These are phyloP conservation scores for Prunus kanzakura DNA, from an alignment of 306 rosid species.

Conservation along the genomic window DNA sequence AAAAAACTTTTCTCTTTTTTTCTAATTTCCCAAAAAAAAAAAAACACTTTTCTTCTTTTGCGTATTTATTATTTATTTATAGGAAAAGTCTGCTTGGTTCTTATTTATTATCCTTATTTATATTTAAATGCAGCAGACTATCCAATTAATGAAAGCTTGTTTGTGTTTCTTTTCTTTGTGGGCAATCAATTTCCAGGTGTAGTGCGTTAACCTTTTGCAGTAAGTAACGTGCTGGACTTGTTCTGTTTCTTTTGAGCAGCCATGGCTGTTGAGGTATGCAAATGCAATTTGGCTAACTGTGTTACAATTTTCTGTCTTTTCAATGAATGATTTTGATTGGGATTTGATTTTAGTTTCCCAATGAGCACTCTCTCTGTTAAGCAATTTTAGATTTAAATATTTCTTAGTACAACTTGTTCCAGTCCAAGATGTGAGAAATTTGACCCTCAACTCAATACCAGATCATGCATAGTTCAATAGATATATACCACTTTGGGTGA, in stretches of 20 bases:
- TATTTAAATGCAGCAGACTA: not conserved
- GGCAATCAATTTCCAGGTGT: not conserved
- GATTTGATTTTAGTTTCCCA: not conserved
- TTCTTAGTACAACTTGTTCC: not conserved
- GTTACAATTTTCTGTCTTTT: not conserved
- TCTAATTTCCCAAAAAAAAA: not conserved
- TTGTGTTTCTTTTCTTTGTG: not conserved
- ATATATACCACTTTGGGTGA: not conserved
- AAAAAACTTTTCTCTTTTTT: constrained; percentile 2
- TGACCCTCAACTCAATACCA: not conserved
- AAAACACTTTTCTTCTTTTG: not conserved
- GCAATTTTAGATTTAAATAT: not conserved
- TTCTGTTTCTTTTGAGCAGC: constrained; percentile 3
- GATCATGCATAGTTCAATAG: not conserved
- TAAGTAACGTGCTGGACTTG: not conserved
- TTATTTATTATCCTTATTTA: not conserved
- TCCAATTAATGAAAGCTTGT: not conserved
- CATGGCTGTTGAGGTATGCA: constrained; percentile 31
- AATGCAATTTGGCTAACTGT: not conserved
- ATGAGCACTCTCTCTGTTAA: not conserved
- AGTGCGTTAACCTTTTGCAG: not conserved
- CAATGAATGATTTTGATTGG: not conserved
- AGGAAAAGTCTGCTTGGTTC: not conserved
- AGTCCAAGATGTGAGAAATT: not conserved
- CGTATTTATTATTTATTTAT: not conserved